Conservation (phyloP, 129 eudicot species). For the Solidago caesia region DNA sequence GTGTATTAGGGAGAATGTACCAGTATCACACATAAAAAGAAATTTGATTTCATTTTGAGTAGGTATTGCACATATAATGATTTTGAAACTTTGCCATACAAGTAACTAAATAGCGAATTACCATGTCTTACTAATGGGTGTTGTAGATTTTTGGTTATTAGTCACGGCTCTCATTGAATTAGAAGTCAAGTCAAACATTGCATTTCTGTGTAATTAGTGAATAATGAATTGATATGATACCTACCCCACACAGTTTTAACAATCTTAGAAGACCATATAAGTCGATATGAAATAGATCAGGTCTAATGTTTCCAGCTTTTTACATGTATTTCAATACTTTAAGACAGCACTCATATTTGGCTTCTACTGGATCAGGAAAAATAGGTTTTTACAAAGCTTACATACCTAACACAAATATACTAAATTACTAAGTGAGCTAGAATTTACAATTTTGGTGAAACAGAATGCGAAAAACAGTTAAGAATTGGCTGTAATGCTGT, state of each 20-base stretch:
- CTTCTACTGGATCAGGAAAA: conserved; percentile 1
- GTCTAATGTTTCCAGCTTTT: neutral
- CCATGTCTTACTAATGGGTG: too few relatives aligned
- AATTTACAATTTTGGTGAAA: neutral
- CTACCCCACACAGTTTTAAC: neutral
- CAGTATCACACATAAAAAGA: neutral
- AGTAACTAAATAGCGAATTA: neutral
- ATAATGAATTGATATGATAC: neutral
- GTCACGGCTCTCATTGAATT: neutral
- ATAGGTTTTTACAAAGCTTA: conserved; percentile 9
- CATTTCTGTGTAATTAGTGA: neutral
- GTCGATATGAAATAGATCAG: neutral
- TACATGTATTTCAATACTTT: neutral
- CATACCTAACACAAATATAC: neutral
- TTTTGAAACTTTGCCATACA: neutral
- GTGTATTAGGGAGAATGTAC: neutral
- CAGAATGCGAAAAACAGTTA: neutral
- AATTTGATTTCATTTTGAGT: neutral
- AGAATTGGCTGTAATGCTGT: neutral
- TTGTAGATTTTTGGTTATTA: neutral
- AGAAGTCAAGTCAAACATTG: neutral
- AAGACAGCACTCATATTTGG: neutral
- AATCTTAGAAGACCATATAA: neutral
- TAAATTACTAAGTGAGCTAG: neutral
- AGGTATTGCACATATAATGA: neutral